Percentiles rank a stretch among this genome's conserved stretches.
phyloP scores from a whole-genome alignment of 768 basidiomycete species.

The Kwoniella dejecticola region DNA sequence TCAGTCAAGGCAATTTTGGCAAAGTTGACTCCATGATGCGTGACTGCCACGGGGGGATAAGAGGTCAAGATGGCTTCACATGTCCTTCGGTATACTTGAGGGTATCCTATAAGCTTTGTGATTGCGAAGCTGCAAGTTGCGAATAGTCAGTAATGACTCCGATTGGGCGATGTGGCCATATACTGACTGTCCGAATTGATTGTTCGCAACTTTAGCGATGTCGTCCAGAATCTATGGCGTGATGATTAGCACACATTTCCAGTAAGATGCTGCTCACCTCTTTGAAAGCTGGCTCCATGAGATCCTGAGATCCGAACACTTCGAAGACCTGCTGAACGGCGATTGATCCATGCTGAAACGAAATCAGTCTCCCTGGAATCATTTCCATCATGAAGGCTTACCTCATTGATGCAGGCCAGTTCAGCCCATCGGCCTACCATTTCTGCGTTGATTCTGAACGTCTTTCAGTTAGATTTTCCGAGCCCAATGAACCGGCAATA shows the following conservation, averaged over 20 bases:
- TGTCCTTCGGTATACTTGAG: conserved; percentile 28
- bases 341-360: conserved; percentile 41
- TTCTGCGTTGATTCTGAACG: conserved; percentile 40
- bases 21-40: conserved; percentile 52
- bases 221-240: conserved; percentile 39
- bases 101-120: conserved; percentile 48
- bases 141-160: conserved; percentile 18
- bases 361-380: neutral
- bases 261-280: conserved; percentile 27
- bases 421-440: conserved; percentile 48
- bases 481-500: too few relatives aligned
- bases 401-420: conserved; percentile 49
- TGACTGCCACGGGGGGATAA: conserved; percentile 47
- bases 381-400: conserved; percentile 8
- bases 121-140: conserved; percentile 42
- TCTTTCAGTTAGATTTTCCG: too few relatives aligned
- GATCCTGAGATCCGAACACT: conserved; percentile 40
- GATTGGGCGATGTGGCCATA: too few relatives aligned
- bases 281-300: conserved; percentile 47
- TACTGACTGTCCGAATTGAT: conserved; percentile 54
- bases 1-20: conserved; percentile 45
- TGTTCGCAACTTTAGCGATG: conserved; percentile 49
- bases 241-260: conserved; percentile 9
- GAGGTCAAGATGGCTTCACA: conserved; percentile 45
- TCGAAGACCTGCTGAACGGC: conserved; percentile 54